Conservation (phyloP, 805 yeast species). For the Candida sithepensis region DNA sequence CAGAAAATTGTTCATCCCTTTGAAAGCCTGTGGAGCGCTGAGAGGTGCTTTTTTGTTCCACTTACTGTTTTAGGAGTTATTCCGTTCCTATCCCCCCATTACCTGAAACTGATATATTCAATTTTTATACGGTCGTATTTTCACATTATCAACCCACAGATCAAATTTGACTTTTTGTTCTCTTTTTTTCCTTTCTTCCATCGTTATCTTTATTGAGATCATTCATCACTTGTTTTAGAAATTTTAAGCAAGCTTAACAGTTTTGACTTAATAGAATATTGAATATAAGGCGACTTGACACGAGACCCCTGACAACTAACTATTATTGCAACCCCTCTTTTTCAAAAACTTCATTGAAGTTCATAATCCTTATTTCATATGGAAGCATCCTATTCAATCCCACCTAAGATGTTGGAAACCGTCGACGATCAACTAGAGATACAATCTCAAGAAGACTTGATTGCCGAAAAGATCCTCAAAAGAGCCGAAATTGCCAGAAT, state of each 20-base stretch:
- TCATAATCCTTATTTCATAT: background rate
- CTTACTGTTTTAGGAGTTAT: background rate
- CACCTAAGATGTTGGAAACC: background rate
- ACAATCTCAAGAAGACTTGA: conserved; percentile 34
- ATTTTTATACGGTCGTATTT: too few relatives aligned
- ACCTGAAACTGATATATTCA: background rate
- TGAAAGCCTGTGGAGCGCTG: background rate
- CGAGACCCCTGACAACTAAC: too few relatives aligned
- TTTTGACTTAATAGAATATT: too few relatives aligned
- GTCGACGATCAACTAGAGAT: background rate
- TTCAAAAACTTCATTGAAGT: too few relatives aligned
- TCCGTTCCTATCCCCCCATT: background rate
- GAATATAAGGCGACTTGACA: too few relatives aligned
- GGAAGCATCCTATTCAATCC: background rate
- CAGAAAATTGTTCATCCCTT: background rate
- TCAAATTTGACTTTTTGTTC: too few relatives aligned
- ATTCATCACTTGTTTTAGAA: too few relatives aligned
- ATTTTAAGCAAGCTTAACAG: too few relatives aligned
- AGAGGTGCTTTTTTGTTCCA: background rate
- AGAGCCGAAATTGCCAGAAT: conserved; percentile 44
- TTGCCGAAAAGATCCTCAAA: conserved; percentile 41
- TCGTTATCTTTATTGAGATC: too few relatives aligned
- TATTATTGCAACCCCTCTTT: too few relatives aligned
- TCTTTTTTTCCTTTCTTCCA: too few relatives aligned
- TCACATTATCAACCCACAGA: too few relatives aligned